Percentiles rank a stretch among this genome's conserved stretches.
Evolutionary conservation across 192 early-diverging fungal genomes (phyloP).

Genomic region (Entomortierella chlamydospora): DNA sequence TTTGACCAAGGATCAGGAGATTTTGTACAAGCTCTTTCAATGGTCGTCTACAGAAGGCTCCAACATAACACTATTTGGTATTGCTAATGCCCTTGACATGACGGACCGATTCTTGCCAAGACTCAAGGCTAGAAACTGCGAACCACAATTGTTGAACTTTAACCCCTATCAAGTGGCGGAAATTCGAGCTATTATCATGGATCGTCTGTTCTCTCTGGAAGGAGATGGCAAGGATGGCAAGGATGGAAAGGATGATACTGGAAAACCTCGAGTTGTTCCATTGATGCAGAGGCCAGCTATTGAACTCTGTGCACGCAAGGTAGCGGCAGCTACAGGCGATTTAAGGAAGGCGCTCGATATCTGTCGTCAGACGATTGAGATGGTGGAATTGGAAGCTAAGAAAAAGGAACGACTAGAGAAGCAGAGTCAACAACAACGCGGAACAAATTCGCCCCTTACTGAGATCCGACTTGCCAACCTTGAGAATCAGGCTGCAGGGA

Average conservation of each 20-base stretch:
- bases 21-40: slow-evolving; percentile 91
- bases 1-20: slow-evolving; percentile 80
- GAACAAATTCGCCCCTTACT: slow-evolving; percentile 3
- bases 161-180: slow-evolving; percentile 88
- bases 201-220: slow-evolving; percentile 75
- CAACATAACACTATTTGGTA: slow-evolving; percentile 85
- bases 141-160: slow-evolving; percentile 87
- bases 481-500: slow-evolving; percentile 25
- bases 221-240: background rate
- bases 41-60: slow-evolving; percentile 72
- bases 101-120: slow-evolving; percentile 91
- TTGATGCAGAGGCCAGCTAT: slow-evolving; percentile 88
- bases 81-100: slow-evolving; percentile 94
- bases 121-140: slow-evolving; percentile 83
- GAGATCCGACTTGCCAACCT: slow-evolving; percentile 29
- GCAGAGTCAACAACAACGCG: background rate
- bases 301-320: slow-evolving; percentile 93
- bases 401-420: slow-evolving; percentile 57
- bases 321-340: slow-evolving; percentile 87
- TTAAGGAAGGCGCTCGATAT: slow-evolving; percentile 83
- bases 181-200: slow-evolving; percentile 90
- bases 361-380: slow-evolving; percentile 88
- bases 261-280: slow-evolving; percentile 27
- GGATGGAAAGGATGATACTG: slow-evolving; percentile 7
- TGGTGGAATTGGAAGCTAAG: slow-evolving; percentile 77